Evolutionary conservation across 2,329 filamentous ascomycete species (phyloP).

Genomic region (Penicillium sp.): DNA sequence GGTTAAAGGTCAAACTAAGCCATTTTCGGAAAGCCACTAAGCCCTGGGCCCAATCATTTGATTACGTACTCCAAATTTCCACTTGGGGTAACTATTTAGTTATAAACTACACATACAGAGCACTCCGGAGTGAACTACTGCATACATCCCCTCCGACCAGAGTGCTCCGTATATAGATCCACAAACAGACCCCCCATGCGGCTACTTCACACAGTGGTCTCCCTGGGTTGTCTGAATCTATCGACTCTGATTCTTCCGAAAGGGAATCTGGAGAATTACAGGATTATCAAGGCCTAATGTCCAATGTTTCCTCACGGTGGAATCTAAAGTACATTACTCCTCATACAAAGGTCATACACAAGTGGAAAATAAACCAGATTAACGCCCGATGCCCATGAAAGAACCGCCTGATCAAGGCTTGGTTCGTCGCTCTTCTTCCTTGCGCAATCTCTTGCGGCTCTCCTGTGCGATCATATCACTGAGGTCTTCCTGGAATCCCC

Average conservation of each 20-base stretch:
- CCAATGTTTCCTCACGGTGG: neutral
- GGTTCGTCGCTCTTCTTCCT: slow-evolving; percentile 75
- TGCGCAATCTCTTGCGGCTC: slow-evolving; percentile 84
- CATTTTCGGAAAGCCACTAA: slow-evolving; percentile 1
- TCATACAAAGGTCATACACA: neutral
- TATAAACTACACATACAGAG: no score
- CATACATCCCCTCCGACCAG: neutral
- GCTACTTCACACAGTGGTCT: neutral
- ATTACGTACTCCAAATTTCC: neutral
- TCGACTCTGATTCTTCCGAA: no score
- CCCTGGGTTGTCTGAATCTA: no score
- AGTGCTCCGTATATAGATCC: no score
- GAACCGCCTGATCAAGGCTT: slow-evolving; percentile 46
- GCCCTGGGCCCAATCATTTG: no score
- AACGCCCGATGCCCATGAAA: neutral
- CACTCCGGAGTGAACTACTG: no score
- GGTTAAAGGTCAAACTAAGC: slow-evolving; percentile 4
- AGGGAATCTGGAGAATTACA: neutral
- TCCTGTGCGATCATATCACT: slow-evolving; percentile 96
- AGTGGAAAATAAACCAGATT: neutral
- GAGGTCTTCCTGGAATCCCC: slow-evolving; percentile 83
- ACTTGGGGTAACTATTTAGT: no score
- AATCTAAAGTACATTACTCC: neutral
- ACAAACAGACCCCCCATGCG: no score
- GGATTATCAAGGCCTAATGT: neutral